Conservation (phyloP, 257 asterid species). For the Rhazya stricta region DNA sequence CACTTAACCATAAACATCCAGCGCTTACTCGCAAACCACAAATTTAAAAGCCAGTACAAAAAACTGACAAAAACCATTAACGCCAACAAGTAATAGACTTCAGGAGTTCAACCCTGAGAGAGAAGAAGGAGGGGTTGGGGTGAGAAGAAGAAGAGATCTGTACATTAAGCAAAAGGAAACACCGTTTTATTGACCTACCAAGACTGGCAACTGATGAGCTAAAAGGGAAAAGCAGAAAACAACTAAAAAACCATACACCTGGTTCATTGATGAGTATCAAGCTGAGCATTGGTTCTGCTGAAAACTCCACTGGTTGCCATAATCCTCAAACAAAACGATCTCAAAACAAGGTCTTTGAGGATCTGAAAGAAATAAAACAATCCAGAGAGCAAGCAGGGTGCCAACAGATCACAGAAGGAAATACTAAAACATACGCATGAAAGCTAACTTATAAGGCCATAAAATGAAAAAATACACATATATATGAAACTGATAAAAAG, state of each 20-base stretch:
- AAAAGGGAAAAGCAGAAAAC: background rate
- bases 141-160: too few species aligned
- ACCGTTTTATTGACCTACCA: background rate
- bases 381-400: background rate
- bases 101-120: background rate
- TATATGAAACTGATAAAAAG: background rate
- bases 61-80: background rate
- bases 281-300: conserved; percentile 98
- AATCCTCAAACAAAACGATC: conserved; percentile 92
- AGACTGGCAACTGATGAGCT: background rate
- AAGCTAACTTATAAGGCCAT: background rate
- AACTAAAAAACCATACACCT: conserved; percentile 53
- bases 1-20: background rate
- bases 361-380: conserved; percentile 37
- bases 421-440: background rate
- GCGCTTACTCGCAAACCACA: background rate
- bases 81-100: background rate
- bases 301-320: conserved; percentile 93
- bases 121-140: too few species aligned
- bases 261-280: conserved; percentile 86
- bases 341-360: conserved; percentile 84
- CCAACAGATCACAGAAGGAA: background rate
- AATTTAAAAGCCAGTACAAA: background rate
- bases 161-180: background rate
- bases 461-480: background rate